Evolutionary conservation across 2,329 filamentous ascomycete species (phyloP).

Genomic region (Apiospora aurea): DNA sequence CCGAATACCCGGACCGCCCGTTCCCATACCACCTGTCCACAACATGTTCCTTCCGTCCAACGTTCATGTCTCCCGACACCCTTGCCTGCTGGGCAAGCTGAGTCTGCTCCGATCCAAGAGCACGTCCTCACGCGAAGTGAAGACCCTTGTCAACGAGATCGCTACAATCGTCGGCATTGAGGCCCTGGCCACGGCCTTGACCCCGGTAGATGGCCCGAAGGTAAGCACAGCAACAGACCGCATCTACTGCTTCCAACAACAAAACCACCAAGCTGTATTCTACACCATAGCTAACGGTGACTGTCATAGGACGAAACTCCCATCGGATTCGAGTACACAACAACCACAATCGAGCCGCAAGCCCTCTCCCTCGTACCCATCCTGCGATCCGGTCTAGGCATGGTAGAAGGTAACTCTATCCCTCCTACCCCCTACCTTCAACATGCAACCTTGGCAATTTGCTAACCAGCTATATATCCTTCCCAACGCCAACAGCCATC

Average conservation of each 20-base stretch:
- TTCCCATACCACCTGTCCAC: not conserved
- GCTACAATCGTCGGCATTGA: slow-evolving; percentile 82
- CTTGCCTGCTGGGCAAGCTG: slow-evolving; percentile 86
- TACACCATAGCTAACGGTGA: not conserved
- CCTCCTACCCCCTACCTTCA: slow-evolving; percentile 6
- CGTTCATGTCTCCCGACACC: slow-evolving; percentile 83
- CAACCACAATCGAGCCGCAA: slow-evolving; percentile 64
- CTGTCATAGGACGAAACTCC: slow-evolving; percentile 73
- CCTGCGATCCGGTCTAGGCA: slow-evolving; percentile 87
- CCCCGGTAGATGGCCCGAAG: slow-evolving; percentile 63
- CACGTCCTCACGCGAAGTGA: slow-evolving; percentile 77
- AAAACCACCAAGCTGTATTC: not conserved
- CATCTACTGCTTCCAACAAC: not conserved
- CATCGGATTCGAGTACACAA: slow-evolving; percentile 78
- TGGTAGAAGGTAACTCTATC: slow-evolving; percentile 77
- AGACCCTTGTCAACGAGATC: slow-evolving; percentile 85
- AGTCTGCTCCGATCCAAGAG: slow-evolving; percentile 82
- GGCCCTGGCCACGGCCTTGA: slow-evolving; percentile 72
- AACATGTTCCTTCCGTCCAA: slow-evolving; percentile 59
- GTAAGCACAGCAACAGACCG: slow-evolving; percentile 54
- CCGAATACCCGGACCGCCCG: slow-evolving; percentile 3
- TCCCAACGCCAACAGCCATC: slow-evolving; percentile 60
- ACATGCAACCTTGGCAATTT: not conserved
- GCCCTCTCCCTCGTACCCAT: slow-evolving; percentile 87
- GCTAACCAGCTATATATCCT: not conserved